A percentile compares a stretch with the other conserved stretches of the same genome.
phyloP scores from a whole-genome alignment of 2,329 filamentous ascomycete species.

The Paecilomyces variotii region DNA sequence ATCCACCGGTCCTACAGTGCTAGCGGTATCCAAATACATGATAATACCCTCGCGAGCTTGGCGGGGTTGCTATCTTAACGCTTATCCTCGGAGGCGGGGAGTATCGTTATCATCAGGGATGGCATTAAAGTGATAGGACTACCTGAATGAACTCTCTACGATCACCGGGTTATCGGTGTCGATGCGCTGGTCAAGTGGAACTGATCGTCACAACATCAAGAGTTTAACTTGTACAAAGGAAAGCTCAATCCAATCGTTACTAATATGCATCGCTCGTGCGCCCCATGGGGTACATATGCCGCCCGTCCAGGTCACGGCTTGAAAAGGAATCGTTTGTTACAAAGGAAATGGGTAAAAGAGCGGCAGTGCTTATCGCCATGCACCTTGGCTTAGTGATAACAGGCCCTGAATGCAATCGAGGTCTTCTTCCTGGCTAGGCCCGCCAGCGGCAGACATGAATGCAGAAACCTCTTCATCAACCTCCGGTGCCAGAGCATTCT shows the following conservation, averaged over 20 bases:
- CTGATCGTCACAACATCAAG: background rate
- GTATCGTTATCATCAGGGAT: too few species aligned
- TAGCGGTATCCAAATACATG: background rate
- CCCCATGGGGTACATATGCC: background rate
- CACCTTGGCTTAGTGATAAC: slow-evolving; percentile 82
- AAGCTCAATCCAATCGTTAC: background rate
- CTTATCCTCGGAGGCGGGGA: background rate
- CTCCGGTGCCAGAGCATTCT: slow-evolving; percentile 32
- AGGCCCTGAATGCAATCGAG: slow-evolving; percentile 86
- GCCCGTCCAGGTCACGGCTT: background rate
- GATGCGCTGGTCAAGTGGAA: background rate
- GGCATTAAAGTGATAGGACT: background rate
- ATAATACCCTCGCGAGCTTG: background rate
- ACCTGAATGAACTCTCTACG: background rate
- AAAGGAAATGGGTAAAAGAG: slow-evolving; percentile 2
- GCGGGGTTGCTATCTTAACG: background rate
- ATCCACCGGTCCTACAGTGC: background rate
- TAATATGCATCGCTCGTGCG: background rate
- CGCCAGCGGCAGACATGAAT: slow-evolving; percentile 57
- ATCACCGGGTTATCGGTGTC: background rate
- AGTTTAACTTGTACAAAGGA: background rate
- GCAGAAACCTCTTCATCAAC: slow-evolving; percentile 59
- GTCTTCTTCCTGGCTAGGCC: slow-evolving; percentile 66
- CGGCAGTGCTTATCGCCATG: slow-evolving; percentile 58
- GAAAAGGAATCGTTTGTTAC: slow-evolving; percentile 1